Percentiles rank a stretch among this genome's conserved stretches.
Evolutionary conservation across 2,329 filamentous ascomycete species (phyloP).

Genomic region (Leptosphaerulina australis): DNA sequence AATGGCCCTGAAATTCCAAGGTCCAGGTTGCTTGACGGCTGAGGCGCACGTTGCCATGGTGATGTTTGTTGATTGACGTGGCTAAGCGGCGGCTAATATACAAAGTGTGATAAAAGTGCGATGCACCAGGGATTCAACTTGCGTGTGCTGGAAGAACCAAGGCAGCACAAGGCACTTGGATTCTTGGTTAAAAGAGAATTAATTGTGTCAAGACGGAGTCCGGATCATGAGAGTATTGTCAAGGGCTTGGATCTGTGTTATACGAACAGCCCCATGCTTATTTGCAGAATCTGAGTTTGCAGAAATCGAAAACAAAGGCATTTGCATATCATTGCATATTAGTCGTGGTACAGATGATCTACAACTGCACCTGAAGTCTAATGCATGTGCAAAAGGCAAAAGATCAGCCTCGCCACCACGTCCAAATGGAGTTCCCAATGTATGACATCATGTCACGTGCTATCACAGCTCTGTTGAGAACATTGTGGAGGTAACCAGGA

Average conservation of each 20-base stretch:
- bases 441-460: constrained; percentile 16
- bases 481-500: background rate
- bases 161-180: background rate
- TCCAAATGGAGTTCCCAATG: background rate
- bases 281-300: no score
- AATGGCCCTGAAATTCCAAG: constrained; percentile 17
- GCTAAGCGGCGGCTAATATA: constrained; percentile 25
- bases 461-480: background rate
- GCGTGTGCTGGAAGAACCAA: constrained; percentile 9
- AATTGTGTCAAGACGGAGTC: constrained; percentile 1
- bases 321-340: no score
- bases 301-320: no score
- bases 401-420: constrained; percentile 3
- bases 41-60: constrained; percentile 40
- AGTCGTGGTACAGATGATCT: background rate
- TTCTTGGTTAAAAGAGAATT: background rate
- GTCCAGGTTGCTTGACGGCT: constrained; percentile 18
- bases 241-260: background rate
- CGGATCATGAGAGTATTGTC: background rate
- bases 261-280: background rate
- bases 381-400: background rate
- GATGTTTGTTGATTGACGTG: constrained; percentile 39
- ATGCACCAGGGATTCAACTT: background rate
- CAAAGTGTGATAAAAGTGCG: constrained; percentile 12
- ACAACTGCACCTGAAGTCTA: no score